These are phyloP conservation scores for Butyriboletus pseudospeciosus DNA, from an alignment of 1,284 basidiomycete genomes.

Conservation along the genomic window DNA sequence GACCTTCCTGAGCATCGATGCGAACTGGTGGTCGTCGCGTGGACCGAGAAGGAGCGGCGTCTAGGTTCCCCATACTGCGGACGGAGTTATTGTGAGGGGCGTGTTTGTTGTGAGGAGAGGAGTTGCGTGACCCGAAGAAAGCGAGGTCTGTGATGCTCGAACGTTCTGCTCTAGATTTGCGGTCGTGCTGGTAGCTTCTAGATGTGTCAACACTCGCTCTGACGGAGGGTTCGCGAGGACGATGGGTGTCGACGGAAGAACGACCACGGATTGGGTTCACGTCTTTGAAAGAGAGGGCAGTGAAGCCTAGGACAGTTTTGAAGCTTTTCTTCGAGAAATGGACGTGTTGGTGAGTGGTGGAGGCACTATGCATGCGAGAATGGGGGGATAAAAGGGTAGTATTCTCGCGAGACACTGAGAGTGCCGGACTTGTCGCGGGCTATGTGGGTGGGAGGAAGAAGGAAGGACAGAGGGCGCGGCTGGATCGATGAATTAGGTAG, in stretches of 20 bases:
- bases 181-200: conserved; percentile 22
- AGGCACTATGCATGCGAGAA: conserved; percentile 41
- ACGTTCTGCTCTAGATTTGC: conserved; percentile 29
- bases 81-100: conserved; percentile 28
- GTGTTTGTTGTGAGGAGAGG: conserved; percentile 31
- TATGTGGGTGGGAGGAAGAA: conserved; percentile 15
- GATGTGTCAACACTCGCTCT: conserved; percentile 35
- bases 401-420: conserved; percentile 21
- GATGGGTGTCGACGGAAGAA: conserved; percentile 29
- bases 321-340: conserved; percentile 39
- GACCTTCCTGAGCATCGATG: conserved; percentile 61
- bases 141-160: conserved; percentile 36
- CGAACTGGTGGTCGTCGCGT: conserved; percentile 41
- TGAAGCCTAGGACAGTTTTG: conserved; percentile 40
- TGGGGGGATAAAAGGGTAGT: conserved; percentile 9
- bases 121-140: conserved; percentile 34
- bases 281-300: conserved; percentile 32
- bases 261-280: conserved; percentile 25
- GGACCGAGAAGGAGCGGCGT: conserved; percentile 33
- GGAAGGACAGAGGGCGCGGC: conserved; percentile 25
- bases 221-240: conserved; percentile 21
- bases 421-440: conserved; percentile 25
- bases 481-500: conserved; percentile 33
- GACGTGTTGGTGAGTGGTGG: conserved; percentile 34
- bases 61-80: conserved; percentile 37